Evolutionary conservation across 1,284 basidiomycete species (phyloP), one percentile per base, ranked within the genome.

Genomic region (Baeospora myosura): DNA sequence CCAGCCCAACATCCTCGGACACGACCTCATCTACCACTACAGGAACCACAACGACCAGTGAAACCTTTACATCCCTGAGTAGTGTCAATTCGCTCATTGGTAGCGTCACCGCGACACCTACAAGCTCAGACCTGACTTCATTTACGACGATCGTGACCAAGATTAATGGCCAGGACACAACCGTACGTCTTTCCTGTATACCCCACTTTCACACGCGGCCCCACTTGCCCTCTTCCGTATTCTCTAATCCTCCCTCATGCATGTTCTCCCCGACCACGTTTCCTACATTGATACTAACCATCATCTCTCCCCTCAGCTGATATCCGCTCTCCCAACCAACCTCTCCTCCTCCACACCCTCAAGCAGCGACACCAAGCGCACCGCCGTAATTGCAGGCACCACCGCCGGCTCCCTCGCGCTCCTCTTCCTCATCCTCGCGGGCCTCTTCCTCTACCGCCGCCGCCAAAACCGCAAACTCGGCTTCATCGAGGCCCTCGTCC

Each of bases 361-460:
- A 18, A 35, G 35, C 25, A 20, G 14, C 21, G 14, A 20, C 21
- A n/a, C 44, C 37, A 46, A 49, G 32, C 64, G 64, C 34, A 65
- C 65, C 0, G 62, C 62, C 37, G 59, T 74, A 46, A 72, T 77
- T 29, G 66, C 64, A 0, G 74, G 74, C 5, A 57, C 62, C 3
- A 63, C 69, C 33, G 63, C 67, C 14, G 74, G 68, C n/a, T 70
- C 60, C 11, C 58, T 62, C 5, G 60, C 57, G 0, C 43, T 73
- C 38, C 41, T 74, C 21, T 53, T 68, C 42, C 44, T 70, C 37
- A 32, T 64, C 26, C 57, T 69, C 26, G 60, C 62, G 4, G 47
- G 66, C 23, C 47, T 71, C 17, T 66, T 74, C 48, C 62, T 61
- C 48, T 59, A 63, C 37, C 64, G 63, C 25, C 62, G 69, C 3